Conservation (phyloP, 352 stramenopile species). For the Pythium monospermum region DNA sequence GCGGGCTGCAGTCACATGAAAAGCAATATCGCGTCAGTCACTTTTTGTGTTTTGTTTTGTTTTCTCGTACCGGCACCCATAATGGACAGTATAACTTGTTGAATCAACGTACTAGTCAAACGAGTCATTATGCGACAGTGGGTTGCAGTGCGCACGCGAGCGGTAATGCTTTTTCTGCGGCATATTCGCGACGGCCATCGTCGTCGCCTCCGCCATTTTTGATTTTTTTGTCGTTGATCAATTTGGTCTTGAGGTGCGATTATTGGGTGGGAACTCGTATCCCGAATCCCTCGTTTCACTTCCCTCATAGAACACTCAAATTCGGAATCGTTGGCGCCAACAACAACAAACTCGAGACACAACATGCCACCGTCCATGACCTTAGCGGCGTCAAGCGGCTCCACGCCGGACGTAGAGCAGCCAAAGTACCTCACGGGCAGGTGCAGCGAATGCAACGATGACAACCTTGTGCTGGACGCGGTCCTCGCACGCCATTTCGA, state of each 20-base stretch:
- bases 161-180: slow-evolving; percentile 96
- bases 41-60: not conserved
- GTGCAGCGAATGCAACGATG: slow-evolving; percentile 47
- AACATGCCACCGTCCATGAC: slow-evolving; percentile 21
- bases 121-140: slow-evolving; percentile 94
- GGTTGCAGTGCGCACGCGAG: slow-evolving; percentile 95
- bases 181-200: slow-evolving; percentile 22
- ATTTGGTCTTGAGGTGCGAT: slow-evolving; percentile 1
- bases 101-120: slow-evolving; percentile 87
- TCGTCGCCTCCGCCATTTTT: slow-evolving; percentile 31
- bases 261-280: slow-evolving; percentile 8
- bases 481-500: slow-evolving; percentile 48
- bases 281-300: slow-evolving; percentile 18
- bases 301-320: not conserved
- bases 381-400: not conserved
- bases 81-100: too few species aligned
- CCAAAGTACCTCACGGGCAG: slow-evolving; percentile 17
- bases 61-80: too few species aligned
- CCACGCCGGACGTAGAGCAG: slow-evolving; percentile 5
- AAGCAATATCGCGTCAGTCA: not conserved
- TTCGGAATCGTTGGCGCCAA: slow-evolving; percentile 8
- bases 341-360: not conserved
- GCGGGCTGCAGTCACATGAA: slow-evolving; percentile 43
- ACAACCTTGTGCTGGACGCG: slow-evolving; percentile 43
- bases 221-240: slow-evolving; percentile 1